A percentile compares a stretch with the other conserved stretches of the same genome.
Evolutionary conservation across 23 red algal genomes (phyloP).

Genomic region (Cyanidioschyzon merolae): DNA sequence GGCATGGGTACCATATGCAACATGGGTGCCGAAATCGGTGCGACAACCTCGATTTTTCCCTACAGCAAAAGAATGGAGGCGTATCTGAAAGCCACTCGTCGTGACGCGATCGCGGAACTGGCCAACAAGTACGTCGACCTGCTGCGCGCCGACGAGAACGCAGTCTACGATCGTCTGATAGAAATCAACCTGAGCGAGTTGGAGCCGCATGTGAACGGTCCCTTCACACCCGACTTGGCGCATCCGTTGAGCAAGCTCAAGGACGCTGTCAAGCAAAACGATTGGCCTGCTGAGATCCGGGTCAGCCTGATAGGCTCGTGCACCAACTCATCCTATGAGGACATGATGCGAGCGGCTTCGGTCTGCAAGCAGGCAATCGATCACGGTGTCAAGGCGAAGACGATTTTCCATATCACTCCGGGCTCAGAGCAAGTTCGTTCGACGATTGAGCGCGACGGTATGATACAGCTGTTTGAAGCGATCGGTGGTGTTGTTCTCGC

Average conservation of each 20-base stretch:
- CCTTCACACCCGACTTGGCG: conserved; percentile 93
- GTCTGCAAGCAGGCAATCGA: conserved; percentile 75
- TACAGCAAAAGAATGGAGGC: conserved; percentile 85
- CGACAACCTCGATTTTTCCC: conserved; percentile 90
- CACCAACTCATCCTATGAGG: conserved; percentile 99
- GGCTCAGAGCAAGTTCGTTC: conserved; percentile 96
- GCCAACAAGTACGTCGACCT: conserved; percentile 58
- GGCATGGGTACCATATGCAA: conserved; percentile 99
- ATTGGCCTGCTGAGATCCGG: conserved; percentile 69
- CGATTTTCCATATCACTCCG: conserved; percentile 85
- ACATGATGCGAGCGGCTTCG: conserved; percentile 65
- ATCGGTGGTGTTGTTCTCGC: conserved; percentile 85
- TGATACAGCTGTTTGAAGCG: conserved; percentile 72
- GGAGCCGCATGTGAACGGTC: conserved; percentile 92
- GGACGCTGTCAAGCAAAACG: conserved; percentile 62
- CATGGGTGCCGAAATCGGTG: conserved; percentile 98
- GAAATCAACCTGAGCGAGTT: conserved; percentile 87
- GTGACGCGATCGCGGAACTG: conserved; percentile 49
- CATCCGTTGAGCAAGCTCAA: conserved; percentile 85
- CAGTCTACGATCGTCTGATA: conserved; percentile 84
- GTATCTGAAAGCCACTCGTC: conserved; percentile 83
- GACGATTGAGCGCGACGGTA: conserved; percentile 87
- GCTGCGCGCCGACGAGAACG: conserved; percentile 66
- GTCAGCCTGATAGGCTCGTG: conserved; percentile 90
- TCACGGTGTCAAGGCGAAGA: conserved; percentile 84